Conservation (phyloP, 176 grass and related monocot species). For the Oryza meridionalis region DNA sequence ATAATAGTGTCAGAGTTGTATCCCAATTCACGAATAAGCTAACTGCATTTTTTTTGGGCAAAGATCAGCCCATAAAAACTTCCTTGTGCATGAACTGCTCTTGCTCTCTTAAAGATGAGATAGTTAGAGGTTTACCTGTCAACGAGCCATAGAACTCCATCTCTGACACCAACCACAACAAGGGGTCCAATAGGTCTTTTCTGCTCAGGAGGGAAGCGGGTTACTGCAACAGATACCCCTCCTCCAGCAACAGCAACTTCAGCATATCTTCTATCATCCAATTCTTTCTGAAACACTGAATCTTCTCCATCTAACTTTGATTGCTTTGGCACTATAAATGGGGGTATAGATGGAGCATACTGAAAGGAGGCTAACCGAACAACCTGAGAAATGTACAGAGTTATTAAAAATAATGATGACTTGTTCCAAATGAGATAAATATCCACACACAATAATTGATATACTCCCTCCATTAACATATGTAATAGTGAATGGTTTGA, state of each 20-base stretch:
- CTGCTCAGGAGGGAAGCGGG: conserved; percentile 92
- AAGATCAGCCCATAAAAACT: not conserved
- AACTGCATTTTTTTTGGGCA: not conserved
- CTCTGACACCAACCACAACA: conserved; percentile 90
- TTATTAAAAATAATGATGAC: conserved; percentile 14
- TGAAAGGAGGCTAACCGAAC: conserved; percentile 98
- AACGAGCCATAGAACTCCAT: conserved; percentile 96
- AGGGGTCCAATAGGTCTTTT: conserved; percentile 97
- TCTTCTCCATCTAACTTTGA: conserved; percentile 77
- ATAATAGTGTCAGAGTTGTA: conserved; percentile 24
- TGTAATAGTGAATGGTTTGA: not conserved
- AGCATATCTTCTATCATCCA: conserved; percentile 86
- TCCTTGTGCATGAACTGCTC: conserved; percentile 18
- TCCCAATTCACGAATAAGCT: conserved; percentile 26
- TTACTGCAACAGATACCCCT: conserved; percentile 94
- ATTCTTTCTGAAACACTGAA: conserved; percentile 77
- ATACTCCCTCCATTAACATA: not conserved
- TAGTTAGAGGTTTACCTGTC: conserved; percentile 70
- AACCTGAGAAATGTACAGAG: conserved; percentile 59
- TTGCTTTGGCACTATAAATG: conserved; percentile 87
- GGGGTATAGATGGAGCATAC: conserved; percentile 72
- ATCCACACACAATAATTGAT: not conserved
- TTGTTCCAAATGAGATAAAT: conserved; percentile 6
- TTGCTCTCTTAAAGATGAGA: conserved; percentile 36
- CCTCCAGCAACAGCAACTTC: conserved; percentile 99